These are phyloP conservation scores for Ceriops tagal DNA, from an alignment of 345 rosid genomes.

Conservation along the genomic window DNA sequence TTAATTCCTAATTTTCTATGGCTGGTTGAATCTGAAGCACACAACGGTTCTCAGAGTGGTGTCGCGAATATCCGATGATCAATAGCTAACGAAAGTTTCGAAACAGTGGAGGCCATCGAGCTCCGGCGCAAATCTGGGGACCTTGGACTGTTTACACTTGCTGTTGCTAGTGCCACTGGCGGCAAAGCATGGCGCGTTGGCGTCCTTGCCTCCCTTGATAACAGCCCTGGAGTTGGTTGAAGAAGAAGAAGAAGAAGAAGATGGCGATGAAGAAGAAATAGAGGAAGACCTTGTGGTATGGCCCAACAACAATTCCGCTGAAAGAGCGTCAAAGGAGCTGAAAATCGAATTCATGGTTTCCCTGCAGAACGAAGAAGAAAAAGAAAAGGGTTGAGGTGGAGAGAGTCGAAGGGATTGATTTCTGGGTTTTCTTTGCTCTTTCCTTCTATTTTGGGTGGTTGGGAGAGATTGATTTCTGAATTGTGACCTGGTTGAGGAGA, in stretches of 20 bases:
- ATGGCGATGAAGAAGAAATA: background rate
- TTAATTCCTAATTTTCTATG: too few relatives aligned
- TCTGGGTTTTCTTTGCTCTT: too few relatives aligned
- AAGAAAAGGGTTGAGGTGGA: too few relatives aligned
- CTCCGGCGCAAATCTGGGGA: slow-evolving; percentile 52
- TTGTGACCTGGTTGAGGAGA: too few relatives aligned
- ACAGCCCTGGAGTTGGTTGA: background rate
- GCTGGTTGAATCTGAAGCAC: too few relatives aligned
- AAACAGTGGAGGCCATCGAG: slow-evolving; percentile 68
- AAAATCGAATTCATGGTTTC: slow-evolving; percentile 68
- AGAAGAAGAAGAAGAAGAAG: background rate
- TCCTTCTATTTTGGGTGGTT: too few relatives aligned
- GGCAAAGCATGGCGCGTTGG: background rate
- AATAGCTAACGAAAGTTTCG: slow-evolving; percentile 48
- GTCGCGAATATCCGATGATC: background rate
- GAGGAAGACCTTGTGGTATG: slow-evolving; percentile 28
- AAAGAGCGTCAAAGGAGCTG: slow-evolving; percentile 61
- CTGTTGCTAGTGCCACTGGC: slow-evolving; percentile 2
- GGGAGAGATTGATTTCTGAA: too few relatives aligned
- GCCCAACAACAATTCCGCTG: slow-evolving; percentile 59
- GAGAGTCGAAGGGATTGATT: too few relatives aligned
- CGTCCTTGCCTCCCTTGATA: background rate
- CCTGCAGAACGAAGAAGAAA: too few relatives aligned
- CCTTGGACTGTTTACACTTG: background rate
- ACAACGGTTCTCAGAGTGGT: too few relatives aligned